These are phyloP conservation scores for Lasiosphaeria hispida DNA, from an alignment of 495 filamentous ascomycete genomes.

Conservation along the genomic window DNA sequence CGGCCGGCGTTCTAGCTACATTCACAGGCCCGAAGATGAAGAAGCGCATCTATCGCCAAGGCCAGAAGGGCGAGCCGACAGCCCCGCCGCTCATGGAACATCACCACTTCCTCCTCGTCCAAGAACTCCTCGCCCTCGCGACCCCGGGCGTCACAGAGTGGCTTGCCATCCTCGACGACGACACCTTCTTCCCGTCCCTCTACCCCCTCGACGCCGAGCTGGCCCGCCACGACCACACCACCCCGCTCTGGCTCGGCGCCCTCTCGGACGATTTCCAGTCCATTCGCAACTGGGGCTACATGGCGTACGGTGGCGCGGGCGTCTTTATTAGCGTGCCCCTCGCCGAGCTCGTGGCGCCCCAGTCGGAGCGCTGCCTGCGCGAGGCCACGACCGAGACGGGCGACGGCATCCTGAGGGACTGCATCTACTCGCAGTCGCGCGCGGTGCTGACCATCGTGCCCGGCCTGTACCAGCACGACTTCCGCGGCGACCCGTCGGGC, in stretches of 20 bases:
- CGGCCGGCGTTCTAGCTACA: constrained; percentile 53
- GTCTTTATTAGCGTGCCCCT: constrained; percentile 63
- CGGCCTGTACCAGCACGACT: constrained; percentile 63
- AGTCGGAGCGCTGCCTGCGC: constrained; percentile 54
- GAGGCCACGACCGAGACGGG: constrained; percentile 51
- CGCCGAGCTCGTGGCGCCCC: constrained; percentile 50
- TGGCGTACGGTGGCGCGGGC: constrained; percentile 69
- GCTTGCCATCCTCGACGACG: constrained; percentile 67
- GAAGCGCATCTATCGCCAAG: constrained; percentile 29
- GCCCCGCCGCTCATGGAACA: constrained; percentile 42
- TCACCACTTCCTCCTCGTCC: constrained; percentile 63
- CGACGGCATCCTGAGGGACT: constrained; percentile 62
- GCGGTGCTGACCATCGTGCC: constrained; percentile 56
- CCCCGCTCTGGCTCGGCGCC: constrained; percentile 59
- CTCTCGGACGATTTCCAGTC: constrained; percentile 62
- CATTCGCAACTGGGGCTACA: constrained; percentile 58
- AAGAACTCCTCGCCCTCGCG: constrained; percentile 52
- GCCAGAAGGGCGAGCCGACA: background rate
- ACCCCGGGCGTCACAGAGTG: constrained; percentile 55
- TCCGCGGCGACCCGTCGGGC: constrained; percentile 58
- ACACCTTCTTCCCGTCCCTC: constrained; percentile 70
- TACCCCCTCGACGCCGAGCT: constrained; percentile 52
- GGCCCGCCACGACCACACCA: constrained; percentile 45
- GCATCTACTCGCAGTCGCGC: constrained; percentile 55
- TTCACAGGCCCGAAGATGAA: constrained; percentile 45